phyloP scores from a whole-genome alignment of 2,329 filamentous ascomycete species.

The Xylaria multiplex region DNA sequence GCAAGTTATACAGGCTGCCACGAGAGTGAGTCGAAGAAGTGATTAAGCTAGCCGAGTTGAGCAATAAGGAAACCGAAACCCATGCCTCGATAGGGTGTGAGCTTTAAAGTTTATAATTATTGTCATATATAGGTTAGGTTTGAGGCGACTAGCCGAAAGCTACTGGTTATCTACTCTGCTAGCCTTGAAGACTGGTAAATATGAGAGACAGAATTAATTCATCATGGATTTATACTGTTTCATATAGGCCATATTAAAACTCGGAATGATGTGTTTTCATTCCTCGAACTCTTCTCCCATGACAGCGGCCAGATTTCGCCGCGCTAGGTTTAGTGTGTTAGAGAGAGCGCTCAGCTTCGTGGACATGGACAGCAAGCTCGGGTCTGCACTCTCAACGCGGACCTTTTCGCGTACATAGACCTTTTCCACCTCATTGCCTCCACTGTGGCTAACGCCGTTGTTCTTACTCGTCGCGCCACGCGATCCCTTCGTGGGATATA shows the following conservation, averaged over 20 bases:
- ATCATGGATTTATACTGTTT: background rate
- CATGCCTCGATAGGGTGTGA: background rate
- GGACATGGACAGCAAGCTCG: constrained; percentile 82
- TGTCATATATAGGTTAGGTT: background rate
- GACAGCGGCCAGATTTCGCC: constrained; percentile 78
- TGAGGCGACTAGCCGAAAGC: background rate
- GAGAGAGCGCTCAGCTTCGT: constrained; percentile 84
- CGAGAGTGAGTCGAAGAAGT: too few species aligned
- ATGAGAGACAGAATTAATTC: too few species aligned
- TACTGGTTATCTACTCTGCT: background rate
- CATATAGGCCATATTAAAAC: too few species aligned
- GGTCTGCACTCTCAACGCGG: constrained; percentile 87
- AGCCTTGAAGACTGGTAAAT: background rate
- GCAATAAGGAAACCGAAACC: background rate
- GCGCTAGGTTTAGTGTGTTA: constrained; percentile 74
- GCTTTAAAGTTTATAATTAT: background rate
- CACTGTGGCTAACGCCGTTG: background rate
- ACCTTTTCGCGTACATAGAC: constrained; percentile 92
- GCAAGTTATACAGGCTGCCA: too few species aligned
- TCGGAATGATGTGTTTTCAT: constrained; percentile 30
- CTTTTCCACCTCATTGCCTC: constrained; percentile 56
- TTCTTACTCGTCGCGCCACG: constrained; percentile 29
- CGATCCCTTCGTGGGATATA: constrained; percentile 27
- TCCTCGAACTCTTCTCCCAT: constrained; percentile 70
- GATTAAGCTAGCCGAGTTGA: too few species aligned